Evolutionary conservation across 1,284 basidiomycete species (phyloP).

Genomic region (Fomitopsis betulina): DNA sequence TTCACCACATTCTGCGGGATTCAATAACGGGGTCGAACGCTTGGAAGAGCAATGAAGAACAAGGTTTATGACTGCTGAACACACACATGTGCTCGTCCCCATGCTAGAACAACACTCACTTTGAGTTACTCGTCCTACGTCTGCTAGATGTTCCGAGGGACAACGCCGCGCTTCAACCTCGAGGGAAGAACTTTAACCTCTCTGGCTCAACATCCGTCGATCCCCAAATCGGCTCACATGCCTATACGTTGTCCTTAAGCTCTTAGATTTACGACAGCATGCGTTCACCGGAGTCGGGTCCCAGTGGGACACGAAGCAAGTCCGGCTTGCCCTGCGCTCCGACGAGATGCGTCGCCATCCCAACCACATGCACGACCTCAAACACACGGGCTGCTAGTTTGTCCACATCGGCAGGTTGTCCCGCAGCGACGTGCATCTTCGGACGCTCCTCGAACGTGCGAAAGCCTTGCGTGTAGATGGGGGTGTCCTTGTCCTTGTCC

Average conservation of each 20-base stretch:
- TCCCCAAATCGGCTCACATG: conserved; percentile 20
- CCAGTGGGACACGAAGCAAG: conserved; percentile 3
- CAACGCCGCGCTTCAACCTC: no score
- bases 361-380: conserved; percentile 21
- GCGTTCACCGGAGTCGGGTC: conserved; percentile 1
- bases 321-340: conserved; percentile 4
- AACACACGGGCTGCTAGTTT: conserved; percentile 21
- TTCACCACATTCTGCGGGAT: no score
- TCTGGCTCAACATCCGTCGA: conserved; percentile 17
- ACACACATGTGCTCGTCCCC: no score
- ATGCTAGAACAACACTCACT: no score
- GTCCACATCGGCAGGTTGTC: conserved; percentile 18
- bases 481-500: neutral
- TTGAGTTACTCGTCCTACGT: no score
- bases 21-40: no score
- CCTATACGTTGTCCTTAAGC: conserved; percentile 18
- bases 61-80: no score
- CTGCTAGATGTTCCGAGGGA: no score
- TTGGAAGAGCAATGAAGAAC: no score
- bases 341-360: conserved; percentile 12
- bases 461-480: conserved; percentile 19
- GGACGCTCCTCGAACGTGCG: conserved; percentile 11
- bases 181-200: no score
- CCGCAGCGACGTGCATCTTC: neutral
- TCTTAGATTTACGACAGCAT: conserved; percentile 4